Conservation (phyloP, 2,329 filamentous ascomycete species). For the Sarocladium oryzae region DNA sequence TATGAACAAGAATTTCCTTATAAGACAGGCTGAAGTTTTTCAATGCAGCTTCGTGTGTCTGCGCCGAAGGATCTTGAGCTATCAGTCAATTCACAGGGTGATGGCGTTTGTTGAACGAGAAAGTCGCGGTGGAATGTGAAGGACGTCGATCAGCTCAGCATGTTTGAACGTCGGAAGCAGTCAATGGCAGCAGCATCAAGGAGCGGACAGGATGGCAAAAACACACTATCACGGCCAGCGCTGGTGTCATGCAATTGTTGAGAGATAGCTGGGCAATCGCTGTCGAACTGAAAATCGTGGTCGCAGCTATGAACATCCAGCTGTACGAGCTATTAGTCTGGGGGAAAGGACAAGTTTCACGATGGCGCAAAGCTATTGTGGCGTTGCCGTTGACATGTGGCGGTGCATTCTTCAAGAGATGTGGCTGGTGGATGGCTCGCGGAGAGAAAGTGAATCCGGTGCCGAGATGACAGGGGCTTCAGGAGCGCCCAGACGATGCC, state of each 20-base stretch:
- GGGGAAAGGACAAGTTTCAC: constrained; percentile 9
- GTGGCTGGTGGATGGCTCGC: background rate
- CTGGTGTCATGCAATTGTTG: background rate
- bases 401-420: background rate
- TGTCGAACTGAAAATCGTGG: background rate
- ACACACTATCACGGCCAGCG: constrained; percentile 1
- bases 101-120: background rate
- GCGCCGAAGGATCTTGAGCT: no score
- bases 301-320: no score
- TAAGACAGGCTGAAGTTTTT: background rate
- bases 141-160: background rate
- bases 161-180: background rate
- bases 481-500: background rate
- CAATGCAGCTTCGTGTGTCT: no score
- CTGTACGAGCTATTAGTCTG: no score
- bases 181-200: background rate
- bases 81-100: background rate
- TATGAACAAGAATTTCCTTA: background rate
- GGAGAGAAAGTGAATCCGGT: background rate
- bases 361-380: background rate
- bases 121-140: background rate
- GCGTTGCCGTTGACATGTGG: background rate
- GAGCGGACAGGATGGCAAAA: background rate
- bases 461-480: background rate
- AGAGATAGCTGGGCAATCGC: background rate